These are phyloP conservation scores for Gamsiella multidivaricata DNA, from an alignment of 192 early-diverging fungal genomes.

Conservation along the genomic window DNA sequence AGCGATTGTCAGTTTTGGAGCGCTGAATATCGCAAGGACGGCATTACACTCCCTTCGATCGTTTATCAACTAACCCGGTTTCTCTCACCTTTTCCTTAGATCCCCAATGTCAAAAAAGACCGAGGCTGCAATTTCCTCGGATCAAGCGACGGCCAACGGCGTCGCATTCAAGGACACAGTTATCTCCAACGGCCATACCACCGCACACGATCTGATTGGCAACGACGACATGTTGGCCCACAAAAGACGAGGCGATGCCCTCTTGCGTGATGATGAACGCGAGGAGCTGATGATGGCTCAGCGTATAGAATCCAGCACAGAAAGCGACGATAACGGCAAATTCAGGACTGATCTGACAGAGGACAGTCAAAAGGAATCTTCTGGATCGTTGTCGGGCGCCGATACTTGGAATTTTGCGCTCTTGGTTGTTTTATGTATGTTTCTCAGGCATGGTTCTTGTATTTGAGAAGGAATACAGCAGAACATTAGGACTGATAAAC, in stretches of 20 bases:
- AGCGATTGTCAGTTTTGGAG: too few species aligned
- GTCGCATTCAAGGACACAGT: neutral
- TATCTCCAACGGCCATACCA: slow-evolving; percentile 35
- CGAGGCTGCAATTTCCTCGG: slow-evolving; percentile 24
- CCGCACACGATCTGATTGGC: slow-evolving; percentile 24
- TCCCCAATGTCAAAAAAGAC: slow-evolving; percentile 48
- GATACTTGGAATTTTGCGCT: slow-evolving; percentile 50
- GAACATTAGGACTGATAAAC: neutral
- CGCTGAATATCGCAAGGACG: too few species aligned
- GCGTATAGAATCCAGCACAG: neutral
- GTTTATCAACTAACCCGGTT: too few species aligned
- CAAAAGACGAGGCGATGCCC: slow-evolving; percentile 30
- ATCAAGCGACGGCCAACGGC: slow-evolving; percentile 11
- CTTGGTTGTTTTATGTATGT: slow-evolving; percentile 49
- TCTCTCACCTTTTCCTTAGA: neutral
- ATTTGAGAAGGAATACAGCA: neutral
- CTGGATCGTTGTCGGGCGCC: slow-evolving; percentile 24
- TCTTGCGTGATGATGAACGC: slow-evolving; percentile 37
- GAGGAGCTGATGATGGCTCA: slow-evolving; percentile 44
- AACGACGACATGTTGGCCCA: slow-evolving; percentile 26
- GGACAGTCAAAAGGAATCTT: neutral
- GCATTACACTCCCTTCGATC: neutral
- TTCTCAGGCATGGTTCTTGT: too few species aligned
- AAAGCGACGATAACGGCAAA: neutral
- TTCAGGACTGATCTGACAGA: slow-evolving; percentile 7